Evolutionary conservation across 306 rosid genomes (phyloP).

Genomic region (Argentina anserina): DNA sequence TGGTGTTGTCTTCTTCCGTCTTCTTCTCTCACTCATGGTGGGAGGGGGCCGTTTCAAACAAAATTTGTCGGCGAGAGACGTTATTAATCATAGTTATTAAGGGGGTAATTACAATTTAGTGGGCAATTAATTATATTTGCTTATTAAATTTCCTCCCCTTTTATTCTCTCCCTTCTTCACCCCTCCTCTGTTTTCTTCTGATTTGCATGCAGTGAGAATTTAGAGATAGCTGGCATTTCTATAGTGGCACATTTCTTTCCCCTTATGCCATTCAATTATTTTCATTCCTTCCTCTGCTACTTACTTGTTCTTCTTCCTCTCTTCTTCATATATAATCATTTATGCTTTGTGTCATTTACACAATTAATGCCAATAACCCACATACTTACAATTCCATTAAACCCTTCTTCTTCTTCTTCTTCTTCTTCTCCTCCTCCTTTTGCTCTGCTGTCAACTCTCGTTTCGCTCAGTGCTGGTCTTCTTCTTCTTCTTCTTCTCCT

Average conservation of each 20-base stretch:
- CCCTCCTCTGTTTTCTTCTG: no score
- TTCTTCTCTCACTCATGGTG: constrained; percentile 14
- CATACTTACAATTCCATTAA: constrained; percentile 23
- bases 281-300: neutral
- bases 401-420: neutral
- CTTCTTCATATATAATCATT: constrained; percentile 36
- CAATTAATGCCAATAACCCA: constrained; percentile 64
- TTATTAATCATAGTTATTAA: constrained; percentile 55
- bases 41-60: constrained; percentile 67
- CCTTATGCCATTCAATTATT: constrained; percentile 16
- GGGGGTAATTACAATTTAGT: constrained; percentile 42
- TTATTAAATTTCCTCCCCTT: neutral
- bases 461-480: constrained; percentile 43
- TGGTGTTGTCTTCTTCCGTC: neutral
- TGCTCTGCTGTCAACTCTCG: constrained; percentile 27
- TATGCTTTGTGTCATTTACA: constrained; percentile 50
- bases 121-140: constrained; percentile 20
- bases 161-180: constrained; percentile 12
- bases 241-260: neutral
- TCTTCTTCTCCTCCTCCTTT: constrained; percentile 20
- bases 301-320: neutral
- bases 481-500: constrained; percentile 22
- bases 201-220: constrained; percentile 12
- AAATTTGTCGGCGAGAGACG: constrained; percentile 86
- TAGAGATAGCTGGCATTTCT: constrained; percentile 49